Base-by-base conservation (phyloP, 208 protist genomes). In the Trypanosoma avium region DNA sequence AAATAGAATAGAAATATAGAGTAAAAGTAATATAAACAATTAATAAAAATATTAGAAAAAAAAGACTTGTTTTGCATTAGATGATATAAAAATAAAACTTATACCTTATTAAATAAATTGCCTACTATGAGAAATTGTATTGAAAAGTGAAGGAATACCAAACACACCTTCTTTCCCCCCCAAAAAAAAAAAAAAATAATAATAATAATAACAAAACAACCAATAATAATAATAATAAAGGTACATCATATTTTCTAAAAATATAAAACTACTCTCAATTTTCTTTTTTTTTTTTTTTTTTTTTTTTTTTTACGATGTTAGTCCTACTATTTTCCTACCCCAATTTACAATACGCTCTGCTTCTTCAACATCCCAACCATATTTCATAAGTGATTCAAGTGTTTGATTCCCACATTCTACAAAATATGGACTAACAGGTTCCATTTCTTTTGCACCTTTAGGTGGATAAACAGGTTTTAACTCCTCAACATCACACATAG, bases 381-480 rank as follows among this genome's bases (percentile, higher is more conserved):
- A 91, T 19, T 65, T 70, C 26, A 82, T 67, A 35, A 95, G 71
- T 73, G 84, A 78, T 2, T 52, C 49, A 26, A 65, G 42, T 24
- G 90, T 88, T 55, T 91, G 82, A 40, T 93, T 81, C 0, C 73
- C 57, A 61, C 90, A 95, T 66, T 95, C 86, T 7, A 84, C 86
- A 68, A 95, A 95, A 73, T 93, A 95, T 4, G 82, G 86, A 46
- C 76, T 84, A 35, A 95, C 81, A 19, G 54, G n/a, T 29, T 43
- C 27, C 3, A 59, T 72, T 38, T 58, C 36, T 12, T 50, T 30
- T 17, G 27, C 5, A 21, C 52, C 50, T 13, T 49, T 22, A 15
- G 42, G 45, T 33, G 78, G 78, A 0, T 55, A 43, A 15, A 93
- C 81, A 40, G 87, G 77, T 52, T 82, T 77, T 33, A 95, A 71